Percentiles rank a stretch among this genome's conserved stretches.
Evolutionary conservation across 2,329 filamentous ascomycete genomes (phyloP).

Genomic region (Beauveria sp.): DNA sequence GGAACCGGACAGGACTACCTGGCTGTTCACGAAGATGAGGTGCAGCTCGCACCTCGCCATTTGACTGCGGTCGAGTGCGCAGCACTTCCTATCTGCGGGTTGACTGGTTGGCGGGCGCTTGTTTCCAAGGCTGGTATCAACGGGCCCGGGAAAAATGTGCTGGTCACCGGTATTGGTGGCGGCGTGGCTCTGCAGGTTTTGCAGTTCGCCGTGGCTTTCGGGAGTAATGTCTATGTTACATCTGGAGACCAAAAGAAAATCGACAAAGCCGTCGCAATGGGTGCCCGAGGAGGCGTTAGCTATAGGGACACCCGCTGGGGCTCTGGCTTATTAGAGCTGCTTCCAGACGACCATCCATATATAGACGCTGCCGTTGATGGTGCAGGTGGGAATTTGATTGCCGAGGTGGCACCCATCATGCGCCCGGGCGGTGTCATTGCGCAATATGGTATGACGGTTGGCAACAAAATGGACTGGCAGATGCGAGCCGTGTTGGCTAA

Average conservation of each 20-base stretch:
- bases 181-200: conserved; percentile 80
- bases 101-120: conserved; percentile 83
- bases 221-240: conserved; percentile 72
- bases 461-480: conserved; percentile 76
- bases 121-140: conserved; percentile 67
- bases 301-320: conserved; percentile 81
- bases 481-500: conserved; percentile 84
- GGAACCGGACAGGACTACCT: conserved; percentile 73
- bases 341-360: conserved; percentile 59
- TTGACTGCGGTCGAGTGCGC: conserved; percentile 68
- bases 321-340: conserved; percentile 55
- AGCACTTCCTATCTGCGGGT: conserved; percentile 72
- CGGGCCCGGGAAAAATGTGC: conserved; percentile 60
- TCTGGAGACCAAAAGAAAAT: conserved; percentile 71
- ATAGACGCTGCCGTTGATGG: conserved; percentile 86
- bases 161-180: conserved; percentile 88
- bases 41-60: conserved; percentile 70
- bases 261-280: conserved; percentile 59
- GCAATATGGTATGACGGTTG: conserved; percentile 84
- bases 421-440: conserved; percentile 79
- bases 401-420: conserved; percentile 58
- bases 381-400: conserved; percentile 75
- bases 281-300: conserved; percentile 69
- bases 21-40: conserved; percentile 59
- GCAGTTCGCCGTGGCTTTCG: conserved; percentile 67